Conservation (phyloP, 495 filamentous ascomycete genomes). For the Aspergillus bertholletiae region DNA sequence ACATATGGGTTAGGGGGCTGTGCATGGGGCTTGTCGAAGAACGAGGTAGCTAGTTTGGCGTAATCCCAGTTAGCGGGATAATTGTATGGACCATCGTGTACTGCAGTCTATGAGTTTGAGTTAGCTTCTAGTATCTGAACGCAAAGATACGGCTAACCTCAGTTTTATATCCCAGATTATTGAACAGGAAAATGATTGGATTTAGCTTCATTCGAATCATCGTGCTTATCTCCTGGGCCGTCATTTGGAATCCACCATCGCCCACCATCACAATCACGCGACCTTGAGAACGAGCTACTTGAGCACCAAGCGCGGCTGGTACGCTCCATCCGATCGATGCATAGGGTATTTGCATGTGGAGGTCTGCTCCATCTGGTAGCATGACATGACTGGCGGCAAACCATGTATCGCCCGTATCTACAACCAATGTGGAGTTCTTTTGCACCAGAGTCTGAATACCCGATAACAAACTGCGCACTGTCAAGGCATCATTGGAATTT, state of each 20-base stretch:
- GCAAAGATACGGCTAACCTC: constrained; percentile 28
- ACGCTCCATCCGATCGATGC: constrained; percentile 14
- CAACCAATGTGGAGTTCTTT: background rate
- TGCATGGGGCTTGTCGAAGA: background rate
- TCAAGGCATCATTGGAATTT: background rate
- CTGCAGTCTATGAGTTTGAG: background rate
- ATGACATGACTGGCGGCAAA: constrained; percentile 3
- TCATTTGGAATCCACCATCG: constrained; percentile 71
- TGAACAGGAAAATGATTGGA: constrained; percentile 65
- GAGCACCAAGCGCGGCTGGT: constrained; percentile 12
- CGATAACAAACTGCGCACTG: background rate
- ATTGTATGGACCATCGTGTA: constrained; percentile 18
- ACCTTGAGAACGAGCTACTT: constrained; percentile 27
- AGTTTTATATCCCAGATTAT: constrained; percentile 64
- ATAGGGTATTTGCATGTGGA: constrained; percentile 12
- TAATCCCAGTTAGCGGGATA: constrained; percentile 17
- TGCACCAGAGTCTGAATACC: constrained; percentile 2
- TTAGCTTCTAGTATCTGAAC: background rate
- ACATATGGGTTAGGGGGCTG: constrained; percentile 4
- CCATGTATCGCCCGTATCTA: constrained; percentile 13
- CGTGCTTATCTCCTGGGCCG: constrained; percentile 66
- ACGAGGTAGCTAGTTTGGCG: constrained; percentile 2
- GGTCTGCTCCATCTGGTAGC: constrained; percentile 8
- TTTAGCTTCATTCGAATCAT: constrained; percentile 61
- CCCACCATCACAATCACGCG: constrained; percentile 63